A percentile compares a stretch with the other conserved stretches of the same genome.
Evolutionary conservation across 2,329 filamentous ascomycete genomes (phyloP).

Genomic region (Aspergillus sp.): DNA sequence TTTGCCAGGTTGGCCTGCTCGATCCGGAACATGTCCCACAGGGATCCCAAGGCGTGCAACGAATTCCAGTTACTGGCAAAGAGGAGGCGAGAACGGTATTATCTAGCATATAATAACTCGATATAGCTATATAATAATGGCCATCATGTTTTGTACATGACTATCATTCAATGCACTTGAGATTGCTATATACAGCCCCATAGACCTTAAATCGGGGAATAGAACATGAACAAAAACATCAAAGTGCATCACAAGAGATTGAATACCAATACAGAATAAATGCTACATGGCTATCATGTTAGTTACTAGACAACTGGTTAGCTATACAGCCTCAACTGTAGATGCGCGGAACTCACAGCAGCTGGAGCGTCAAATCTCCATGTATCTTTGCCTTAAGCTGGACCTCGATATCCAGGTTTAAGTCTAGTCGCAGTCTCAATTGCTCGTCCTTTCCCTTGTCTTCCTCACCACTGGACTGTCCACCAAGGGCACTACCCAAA

Average conservation of each 20-base stretch:
- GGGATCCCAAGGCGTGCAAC: background rate
- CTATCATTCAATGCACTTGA: background rate
- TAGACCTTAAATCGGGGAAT: too few relatives aligned
- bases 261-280: background rate
- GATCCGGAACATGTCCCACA: background rate
- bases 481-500: background rate
- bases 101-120: background rate
- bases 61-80: background rate
- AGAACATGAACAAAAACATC: background rate
- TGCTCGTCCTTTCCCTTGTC: conserved; percentile 12
- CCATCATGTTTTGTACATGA: background rate
- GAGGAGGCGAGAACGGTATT: background rate
- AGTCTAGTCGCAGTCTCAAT: conserved; percentile 65
- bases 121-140: background rate
- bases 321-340: background rate
- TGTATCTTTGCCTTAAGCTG: conserved; percentile 83
- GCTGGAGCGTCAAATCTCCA: conserved; percentile 75
- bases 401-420: conserved; percentile 81
- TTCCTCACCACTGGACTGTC: background rate
- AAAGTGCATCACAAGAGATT: background rate
- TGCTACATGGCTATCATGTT: background rate
- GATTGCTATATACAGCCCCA: too few relatives aligned
- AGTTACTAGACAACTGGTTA: background rate
- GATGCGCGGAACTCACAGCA: conserved; percentile 61
- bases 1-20: conserved; percentile 5